Conservation (phyloP, 1,284 basidiomycete genomes). For the Ganoderma lucidum region DNA sequence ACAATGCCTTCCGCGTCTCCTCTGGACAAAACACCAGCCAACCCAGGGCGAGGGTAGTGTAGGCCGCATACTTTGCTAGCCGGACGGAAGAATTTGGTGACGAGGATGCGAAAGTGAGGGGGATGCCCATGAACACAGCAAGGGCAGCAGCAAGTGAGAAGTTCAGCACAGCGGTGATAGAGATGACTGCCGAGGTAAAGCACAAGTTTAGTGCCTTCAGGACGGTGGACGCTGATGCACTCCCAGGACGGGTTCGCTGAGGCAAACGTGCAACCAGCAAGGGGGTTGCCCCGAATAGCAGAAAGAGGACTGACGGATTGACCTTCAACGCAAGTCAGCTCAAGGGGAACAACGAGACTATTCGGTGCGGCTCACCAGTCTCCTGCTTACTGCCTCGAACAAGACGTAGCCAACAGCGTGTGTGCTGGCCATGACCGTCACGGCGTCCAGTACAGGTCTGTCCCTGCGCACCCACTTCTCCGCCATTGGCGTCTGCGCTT, state of each 20-base stretch:
- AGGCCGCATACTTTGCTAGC: slow-evolving; percentile 51
- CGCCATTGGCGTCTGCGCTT: background rate
- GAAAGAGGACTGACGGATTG: slow-evolving; percentile 5
- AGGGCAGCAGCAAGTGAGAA: slow-evolving; percentile 85
- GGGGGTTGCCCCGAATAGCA: slow-evolving; percentile 35
- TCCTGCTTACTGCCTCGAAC: slow-evolving; percentile 55
- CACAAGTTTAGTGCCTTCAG: slow-evolving; percentile 80
- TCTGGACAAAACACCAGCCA: slow-evolving; percentile 59
- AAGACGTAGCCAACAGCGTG: slow-evolving; percentile 59
- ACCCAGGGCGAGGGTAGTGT: slow-evolving; percentile 59
- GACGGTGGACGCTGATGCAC: slow-evolving; percentile 55
- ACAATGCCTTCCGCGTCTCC: slow-evolving; percentile 58
- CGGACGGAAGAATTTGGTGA: slow-evolving; percentile 38
- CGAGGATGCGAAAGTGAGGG: slow-evolving; percentile 57
- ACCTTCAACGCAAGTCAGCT: background rate
- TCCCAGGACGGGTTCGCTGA: slow-evolving; percentile 31
- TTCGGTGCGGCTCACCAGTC: slow-evolving; percentile 6
- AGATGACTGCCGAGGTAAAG: slow-evolving; percentile 83
- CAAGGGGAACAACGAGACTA: background rate
- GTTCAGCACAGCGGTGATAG: slow-evolving; percentile 87
- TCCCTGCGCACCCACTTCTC: slow-evolving; percentile 46
- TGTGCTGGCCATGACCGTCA: slow-evolving; percentile 62
- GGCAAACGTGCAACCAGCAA: slow-evolving; percentile 30
- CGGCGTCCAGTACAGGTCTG: slow-evolving; percentile 58
- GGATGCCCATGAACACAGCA: slow-evolving; percentile 67